These are phyloP conservation scores for Hysterium pulicare DNA, from an alignment of 2,329 filamentous ascomycete genomes.

Conservation along the genomic window DNA sequence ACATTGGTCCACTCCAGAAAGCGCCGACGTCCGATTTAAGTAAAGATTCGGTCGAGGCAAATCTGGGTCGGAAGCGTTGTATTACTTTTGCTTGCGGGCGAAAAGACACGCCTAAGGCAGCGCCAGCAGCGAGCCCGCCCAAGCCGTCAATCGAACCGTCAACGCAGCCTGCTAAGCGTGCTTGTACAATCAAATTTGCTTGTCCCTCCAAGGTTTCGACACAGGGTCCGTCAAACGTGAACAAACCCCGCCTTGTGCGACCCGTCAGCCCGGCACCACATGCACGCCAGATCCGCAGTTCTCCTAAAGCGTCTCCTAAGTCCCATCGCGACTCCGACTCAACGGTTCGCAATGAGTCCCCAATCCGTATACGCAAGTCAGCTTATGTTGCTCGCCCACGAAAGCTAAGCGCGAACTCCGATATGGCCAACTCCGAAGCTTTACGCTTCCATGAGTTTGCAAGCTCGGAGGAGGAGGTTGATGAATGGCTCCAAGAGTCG, in stretches of 20 bases:
- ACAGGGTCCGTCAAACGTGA: constrained; percentile 30
- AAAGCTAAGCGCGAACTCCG: constrained; percentile 35
- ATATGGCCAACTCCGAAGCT: constrained; percentile 52
- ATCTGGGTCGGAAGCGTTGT: constrained; percentile 73
- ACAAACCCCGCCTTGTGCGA: constrained; percentile 35
- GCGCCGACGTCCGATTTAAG: constrained; percentile 26
- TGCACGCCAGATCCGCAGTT: constrained; percentile 20
- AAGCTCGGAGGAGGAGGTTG: constrained; percentile 76
- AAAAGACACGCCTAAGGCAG: constrained; percentile 46
- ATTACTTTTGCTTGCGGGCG: constrained; percentile 84
- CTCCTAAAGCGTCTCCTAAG: constrained; percentile 28
- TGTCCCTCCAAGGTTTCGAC: constrained; percentile 57
- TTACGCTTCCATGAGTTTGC: constrained; percentile 85
- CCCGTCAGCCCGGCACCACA: constrained; percentile 45
- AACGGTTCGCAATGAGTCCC: constrained; percentile 49
- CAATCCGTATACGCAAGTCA: constrained; percentile 41
- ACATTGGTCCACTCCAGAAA: constrained; percentile 24
- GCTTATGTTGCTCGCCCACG: constrained; percentile 25
- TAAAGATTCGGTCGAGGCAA: constrained; percentile 61
- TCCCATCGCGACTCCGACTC: constrained; percentile 49
- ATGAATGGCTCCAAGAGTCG: constrained; percentile 84
- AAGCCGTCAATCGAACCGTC: constrained; percentile 25
- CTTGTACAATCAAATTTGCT: constrained; percentile 70
- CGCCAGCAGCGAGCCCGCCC: constrained; percentile 16
- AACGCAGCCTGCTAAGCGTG: constrained; percentile 47